phyloP scores from a whole-genome alignment of 1,139 yeast genomes.

The Geotrichum citri-aurantii region DNA sequence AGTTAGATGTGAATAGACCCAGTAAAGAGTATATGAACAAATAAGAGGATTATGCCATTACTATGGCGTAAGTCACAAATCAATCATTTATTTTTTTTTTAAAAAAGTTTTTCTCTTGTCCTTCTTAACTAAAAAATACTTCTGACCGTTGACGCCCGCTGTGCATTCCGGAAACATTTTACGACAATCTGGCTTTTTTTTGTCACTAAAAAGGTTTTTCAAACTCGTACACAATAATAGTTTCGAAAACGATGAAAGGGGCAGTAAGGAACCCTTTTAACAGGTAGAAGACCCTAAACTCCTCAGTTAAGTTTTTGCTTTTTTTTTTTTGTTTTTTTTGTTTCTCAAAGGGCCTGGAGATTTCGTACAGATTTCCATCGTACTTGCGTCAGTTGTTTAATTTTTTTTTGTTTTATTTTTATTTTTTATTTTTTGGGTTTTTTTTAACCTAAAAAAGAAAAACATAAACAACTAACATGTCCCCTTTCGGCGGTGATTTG shows the following conservation, averaged over 20 bases:
- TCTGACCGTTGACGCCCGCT: background rate
- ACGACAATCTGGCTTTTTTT: background rate
- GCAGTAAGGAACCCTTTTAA: background rate
- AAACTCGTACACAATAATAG: background rate
- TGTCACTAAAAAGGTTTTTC: background rate
- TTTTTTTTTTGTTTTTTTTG: too few species aligned
- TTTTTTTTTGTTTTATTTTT: too few species aligned
- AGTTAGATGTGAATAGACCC: too few species aligned
- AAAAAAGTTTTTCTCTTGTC: background rate
- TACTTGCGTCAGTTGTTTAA: background rate
- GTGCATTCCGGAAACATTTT: background rate
- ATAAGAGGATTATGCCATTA: background rate
- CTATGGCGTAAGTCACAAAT: background rate
- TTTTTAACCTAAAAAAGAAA: background rate
- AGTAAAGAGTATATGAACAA: too few species aligned
- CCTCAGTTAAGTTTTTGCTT: background rate
- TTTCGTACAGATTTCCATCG: background rate
- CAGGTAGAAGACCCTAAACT: background rate
- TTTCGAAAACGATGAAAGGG: background rate
- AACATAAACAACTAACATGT: background rate
- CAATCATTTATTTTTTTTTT: too few species aligned
- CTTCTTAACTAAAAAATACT: background rate
- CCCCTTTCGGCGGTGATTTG: background rate
- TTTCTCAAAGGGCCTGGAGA: background rate
- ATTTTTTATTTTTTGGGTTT: too few species aligned